phyloP scores from a whole-genome alignment of 2,329 filamentous ascomycete species.

The Cercospora sp. region DNA sequence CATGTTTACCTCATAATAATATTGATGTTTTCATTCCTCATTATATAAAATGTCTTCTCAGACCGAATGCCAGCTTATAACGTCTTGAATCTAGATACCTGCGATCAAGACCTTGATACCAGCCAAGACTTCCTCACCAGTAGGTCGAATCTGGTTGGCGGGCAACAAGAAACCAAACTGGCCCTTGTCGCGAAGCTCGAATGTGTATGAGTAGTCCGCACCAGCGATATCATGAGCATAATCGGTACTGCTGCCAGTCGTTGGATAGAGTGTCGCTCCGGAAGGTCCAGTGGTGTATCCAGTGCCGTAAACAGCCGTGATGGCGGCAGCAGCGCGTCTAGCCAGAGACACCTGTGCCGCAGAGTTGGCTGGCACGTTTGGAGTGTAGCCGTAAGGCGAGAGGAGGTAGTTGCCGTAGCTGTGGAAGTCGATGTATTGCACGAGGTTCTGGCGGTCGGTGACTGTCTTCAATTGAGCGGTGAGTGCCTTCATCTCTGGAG shows the following conservation, averaged over 20 bases:
- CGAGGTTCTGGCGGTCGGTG: slow-evolving; percentile 51
- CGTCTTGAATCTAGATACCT: slow-evolving; percentile 10
- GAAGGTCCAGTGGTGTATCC: slow-evolving; percentile 48
- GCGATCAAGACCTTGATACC: slow-evolving; percentile 35
- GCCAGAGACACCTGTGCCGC: slow-evolving; percentile 55
- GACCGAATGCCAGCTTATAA: neutral
- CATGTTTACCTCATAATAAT: neutral
- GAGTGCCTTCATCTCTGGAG: slow-evolving; percentile 56
- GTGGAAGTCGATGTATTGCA: slow-evolving; percentile 66
- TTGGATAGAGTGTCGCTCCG: slow-evolving; percentile 55
- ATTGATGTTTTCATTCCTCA: neutral
- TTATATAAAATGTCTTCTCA: neutral
- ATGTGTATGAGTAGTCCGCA: slow-evolving; percentile 50
- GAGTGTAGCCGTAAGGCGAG: slow-evolving; percentile 61
- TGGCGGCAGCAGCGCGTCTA: slow-evolving; percentile 52
- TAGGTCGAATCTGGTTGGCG: slow-evolving; percentile 50
- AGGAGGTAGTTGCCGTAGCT: slow-evolving; percentile 63
- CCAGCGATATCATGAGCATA: slow-evolving; percentile 46
- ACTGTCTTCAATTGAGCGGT: slow-evolving; percentile 50
- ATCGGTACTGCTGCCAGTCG: slow-evolving; percentile 50
- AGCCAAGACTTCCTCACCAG: slow-evolving; percentile 50
- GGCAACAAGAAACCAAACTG: slow-evolving; percentile 53
- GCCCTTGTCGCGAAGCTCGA: slow-evolving; percentile 54
- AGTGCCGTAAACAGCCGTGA: slow-evolving; percentile 56
- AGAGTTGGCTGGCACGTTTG: slow-evolving; percentile 50